Base-by-base conservation (phyloP, 1,284 basidiomycete species). In the Prillingera fragicola region DNA sequence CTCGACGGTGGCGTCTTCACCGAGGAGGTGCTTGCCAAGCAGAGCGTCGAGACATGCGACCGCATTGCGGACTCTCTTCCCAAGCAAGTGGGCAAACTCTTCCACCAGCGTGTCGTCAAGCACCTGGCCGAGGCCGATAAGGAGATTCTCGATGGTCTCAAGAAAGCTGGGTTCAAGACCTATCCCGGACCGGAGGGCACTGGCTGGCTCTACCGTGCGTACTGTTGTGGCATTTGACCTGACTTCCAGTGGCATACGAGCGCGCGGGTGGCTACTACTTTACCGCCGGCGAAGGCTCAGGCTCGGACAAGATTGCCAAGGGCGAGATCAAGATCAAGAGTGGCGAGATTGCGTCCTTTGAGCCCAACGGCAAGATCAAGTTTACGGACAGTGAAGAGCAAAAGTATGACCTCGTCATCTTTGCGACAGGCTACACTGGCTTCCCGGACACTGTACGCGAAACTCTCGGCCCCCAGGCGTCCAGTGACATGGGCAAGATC, bases 251-350 rank as follows among this genome's bases (percentile, higher is more conserved):
- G 43, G 72, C 70, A 3, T 57, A 65, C 35, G 65, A 61, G 34
- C 65, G 67, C 28, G 73, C 62, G 5, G 74, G 73, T 12, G 73
- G 72, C 2, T 75, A 74, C 55, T 75, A 74, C 58, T 70, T 73
- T 72, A 74, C 74, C 69, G 45, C 55, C 57, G 85, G 83, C 43
- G 43, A 34, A 15, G 40, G 43, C 21, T 28, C 25, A 31, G 80
- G 77, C 19, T 80, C 78, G 44, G 76, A 81, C 59, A 65, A 79
- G 45, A 78, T 87, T 54, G 74, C 79, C 22, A 80, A 84, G 45
- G 79, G 80, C 22, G 80, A 82, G 58, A 85, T 87, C 69, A 84
- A 84, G 62, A 69, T 87, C 37, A 84, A 85, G 67, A 80, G 76
- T 55, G 81, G 81, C 33, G 70, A 75, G 42, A 77, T 83, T 49